These are phyloP conservation scores for Verruconis gallopava DNA, from an alignment of 2,329 filamentous ascomycete species.

Conservation along the genomic window DNA sequence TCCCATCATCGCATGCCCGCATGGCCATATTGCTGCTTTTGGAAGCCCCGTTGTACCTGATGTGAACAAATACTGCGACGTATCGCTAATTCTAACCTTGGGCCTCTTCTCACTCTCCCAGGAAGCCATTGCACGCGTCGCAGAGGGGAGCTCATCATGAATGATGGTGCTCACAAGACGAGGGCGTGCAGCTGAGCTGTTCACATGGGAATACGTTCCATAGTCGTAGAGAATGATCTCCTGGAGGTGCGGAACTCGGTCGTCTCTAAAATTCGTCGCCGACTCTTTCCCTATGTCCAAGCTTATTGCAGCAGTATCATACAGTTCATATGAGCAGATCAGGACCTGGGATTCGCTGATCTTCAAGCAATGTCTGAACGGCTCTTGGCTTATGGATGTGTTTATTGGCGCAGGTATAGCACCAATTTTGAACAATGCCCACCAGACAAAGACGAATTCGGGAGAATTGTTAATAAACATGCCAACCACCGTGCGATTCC, in stretches of 20 bases:
- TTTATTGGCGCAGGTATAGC: conserved; percentile 2
- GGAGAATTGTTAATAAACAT: conserved; percentile 7
- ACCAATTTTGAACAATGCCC: conserved; percentile 1
- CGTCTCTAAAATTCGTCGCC: neutral
- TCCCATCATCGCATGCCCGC: neutral
- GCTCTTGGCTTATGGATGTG: neutral
- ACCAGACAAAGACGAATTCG: conserved; percentile 6
- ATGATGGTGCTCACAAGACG: neutral
- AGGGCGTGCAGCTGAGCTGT: neutral
- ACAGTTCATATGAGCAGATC: conserved; percentile 2
- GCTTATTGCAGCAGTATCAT: neutral
- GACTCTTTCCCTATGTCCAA: neutral
- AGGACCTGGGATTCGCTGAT: neutral
- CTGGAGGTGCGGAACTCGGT: neutral
- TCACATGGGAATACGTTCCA: neutral
- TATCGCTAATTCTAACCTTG: neutral
- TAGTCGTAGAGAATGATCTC: conserved; percentile 1
- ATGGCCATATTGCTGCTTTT: conserved; percentile 1
- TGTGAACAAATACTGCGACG: conserved; percentile 1
- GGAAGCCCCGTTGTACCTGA: conserved; percentile 4
- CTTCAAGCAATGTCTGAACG: conserved; percentile 1
- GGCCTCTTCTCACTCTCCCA: neutral
- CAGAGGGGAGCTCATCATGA: neutral
- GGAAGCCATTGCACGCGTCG: neutral
- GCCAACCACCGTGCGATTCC: neutral